These are phyloP conservation scores for Pyropia yezoensis DNA, from an alignment of 23 red algal genomes.

Conservation along the genomic window DNA sequence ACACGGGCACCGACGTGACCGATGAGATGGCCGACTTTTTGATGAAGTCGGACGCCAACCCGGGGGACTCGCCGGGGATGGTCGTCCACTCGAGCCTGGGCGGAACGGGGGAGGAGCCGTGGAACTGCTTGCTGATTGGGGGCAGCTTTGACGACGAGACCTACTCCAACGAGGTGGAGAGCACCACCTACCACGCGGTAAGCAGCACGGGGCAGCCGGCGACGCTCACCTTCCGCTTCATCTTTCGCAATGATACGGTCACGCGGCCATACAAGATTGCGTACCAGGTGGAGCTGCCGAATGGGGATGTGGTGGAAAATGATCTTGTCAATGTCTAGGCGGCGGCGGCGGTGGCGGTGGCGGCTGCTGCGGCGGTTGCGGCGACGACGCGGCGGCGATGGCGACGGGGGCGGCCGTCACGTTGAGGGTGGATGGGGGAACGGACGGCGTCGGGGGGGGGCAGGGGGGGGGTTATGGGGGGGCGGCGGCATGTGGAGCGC, in stretches of 20 bases:
- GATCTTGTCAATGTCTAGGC: constrained; percentile 46
- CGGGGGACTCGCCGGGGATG: constrained; percentile 36
- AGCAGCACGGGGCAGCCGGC: background rate
- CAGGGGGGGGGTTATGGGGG: too few species aligned
- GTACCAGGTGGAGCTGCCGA: constrained; percentile 39
- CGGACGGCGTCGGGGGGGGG: too few species aligned
- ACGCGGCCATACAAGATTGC: constrained; percentile 60
- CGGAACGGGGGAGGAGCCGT: constrained; percentile 39
- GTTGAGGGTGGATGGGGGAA: too few species aligned
- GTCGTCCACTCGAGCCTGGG: constrained; percentile 45
- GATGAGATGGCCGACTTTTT: constrained; percentile 29
- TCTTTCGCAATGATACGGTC: constrained; percentile 26
- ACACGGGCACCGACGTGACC: constrained; percentile 25
- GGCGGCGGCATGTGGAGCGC: too few species aligned
- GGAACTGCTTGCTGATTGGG: constrained; percentile 52
- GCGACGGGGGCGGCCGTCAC: too few species aligned
- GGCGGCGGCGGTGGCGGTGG: too few species aligned
- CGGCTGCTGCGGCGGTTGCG: too few species aligned
- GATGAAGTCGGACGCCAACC: constrained; percentile 26
- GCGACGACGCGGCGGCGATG: too few species aligned
- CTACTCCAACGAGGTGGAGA: constrained; percentile 55
- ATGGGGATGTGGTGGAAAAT: constrained; percentile 62
- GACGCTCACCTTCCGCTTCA: constrained; percentile 31
- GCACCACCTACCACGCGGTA: constrained; percentile 43
- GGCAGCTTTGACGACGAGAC: constrained; percentile 45